Evolutionary conservation across 352 stramenopile species (phyloP), one percentile per base, ranked within the genome.

Genomic region (Globisporangium abappressorium): DNA sequence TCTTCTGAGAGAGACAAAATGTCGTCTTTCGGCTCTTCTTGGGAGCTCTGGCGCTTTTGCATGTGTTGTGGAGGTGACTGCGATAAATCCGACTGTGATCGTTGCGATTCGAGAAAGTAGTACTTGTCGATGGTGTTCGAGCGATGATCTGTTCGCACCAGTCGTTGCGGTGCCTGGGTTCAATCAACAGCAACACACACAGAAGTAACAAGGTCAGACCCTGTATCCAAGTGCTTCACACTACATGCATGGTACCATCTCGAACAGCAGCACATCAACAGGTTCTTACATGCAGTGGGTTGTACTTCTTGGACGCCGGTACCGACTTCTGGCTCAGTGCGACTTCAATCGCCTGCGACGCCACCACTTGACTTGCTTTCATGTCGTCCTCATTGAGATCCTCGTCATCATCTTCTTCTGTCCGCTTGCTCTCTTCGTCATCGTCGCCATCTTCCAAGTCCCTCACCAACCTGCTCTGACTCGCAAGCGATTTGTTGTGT

Each of bases 91-190:
- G 76, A 20, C 22, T 89, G 79, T 22, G 79, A 91, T 62, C 76
- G 80, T 64, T 95, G 87, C 0, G 86, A 95, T 8, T 90, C 78
- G 11, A 94, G 74, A 69, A 92, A 92, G 58, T 75, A 91, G 67
- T 89, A 96, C 64, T 91, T 93, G 71, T 94, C 88, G 22, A 96
- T 94, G n/a, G 85, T 94, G 70, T 84, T 94, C 5, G 87, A 89
- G 22, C 85, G 84, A 69, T 92, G 81, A 47, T 96, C 88, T 1
- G 88, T 96, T 66, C 88, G 82, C 24, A 96, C 88, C 33, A 96
- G 72, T 62, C 84, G 82, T 65, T 94, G 84, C 1, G 88, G 88
- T 62, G 87, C 87, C 85, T 95, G 62, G 14, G n/a, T 59, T 36
- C 18, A 62, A n/a, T 2, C 36, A 49, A 26, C 28, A 8, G 54